These are phyloP conservation scores for Lentinula raphanica DNA, from an alignment of 768 basidiomycete genomes.

Conservation along the genomic window DNA sequence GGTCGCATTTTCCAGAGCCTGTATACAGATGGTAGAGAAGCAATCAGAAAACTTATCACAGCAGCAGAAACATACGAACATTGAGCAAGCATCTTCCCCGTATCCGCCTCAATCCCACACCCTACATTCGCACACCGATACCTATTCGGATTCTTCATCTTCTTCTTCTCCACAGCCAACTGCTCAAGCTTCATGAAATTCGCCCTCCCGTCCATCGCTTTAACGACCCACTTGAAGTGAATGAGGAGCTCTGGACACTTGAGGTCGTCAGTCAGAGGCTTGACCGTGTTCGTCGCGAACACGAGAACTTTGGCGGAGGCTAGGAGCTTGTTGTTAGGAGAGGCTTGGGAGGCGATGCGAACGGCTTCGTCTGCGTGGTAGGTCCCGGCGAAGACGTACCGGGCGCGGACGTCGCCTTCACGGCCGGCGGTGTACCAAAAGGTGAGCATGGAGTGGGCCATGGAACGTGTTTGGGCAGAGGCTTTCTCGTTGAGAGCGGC, in stretches of 20 bases:
- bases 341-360: neutral
- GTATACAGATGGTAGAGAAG: no score
- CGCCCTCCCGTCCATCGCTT: conserved; percentile 16
- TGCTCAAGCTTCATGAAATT: conserved; percentile 14
- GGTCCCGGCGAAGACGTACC: conserved; percentile 10
- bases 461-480: neutral
- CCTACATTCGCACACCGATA: conserved; percentile 24
- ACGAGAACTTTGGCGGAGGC: conserved; percentile 16
- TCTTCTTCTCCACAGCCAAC: conserved; percentile 18
- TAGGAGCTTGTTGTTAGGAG: no score
- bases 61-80: conserved; percentile 13
- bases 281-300: conserved; percentile 16
- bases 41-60: no score
- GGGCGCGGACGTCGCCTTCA: neutral
- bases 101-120: conserved; percentile 23
- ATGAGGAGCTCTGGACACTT: conserved; percentile 10
- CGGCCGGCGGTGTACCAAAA: conserved; percentile 5
- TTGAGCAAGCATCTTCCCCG: conserved; percentile 18
- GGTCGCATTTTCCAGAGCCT: conserved; percentile 26
- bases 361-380: conserved; percentile 16
- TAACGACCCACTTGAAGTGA: conserved; percentile 18
- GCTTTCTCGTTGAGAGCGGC: conserved; percentile 2
- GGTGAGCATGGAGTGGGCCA: conserved; percentile 10
- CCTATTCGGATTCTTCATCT: conserved; percentile 19
- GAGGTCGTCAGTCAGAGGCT: conserved; percentile 7